Evolutionary conservation across 1,284 basidiomycete genomes (phyloP).

Genomic region (Ceratobasidium sp.): DNA sequence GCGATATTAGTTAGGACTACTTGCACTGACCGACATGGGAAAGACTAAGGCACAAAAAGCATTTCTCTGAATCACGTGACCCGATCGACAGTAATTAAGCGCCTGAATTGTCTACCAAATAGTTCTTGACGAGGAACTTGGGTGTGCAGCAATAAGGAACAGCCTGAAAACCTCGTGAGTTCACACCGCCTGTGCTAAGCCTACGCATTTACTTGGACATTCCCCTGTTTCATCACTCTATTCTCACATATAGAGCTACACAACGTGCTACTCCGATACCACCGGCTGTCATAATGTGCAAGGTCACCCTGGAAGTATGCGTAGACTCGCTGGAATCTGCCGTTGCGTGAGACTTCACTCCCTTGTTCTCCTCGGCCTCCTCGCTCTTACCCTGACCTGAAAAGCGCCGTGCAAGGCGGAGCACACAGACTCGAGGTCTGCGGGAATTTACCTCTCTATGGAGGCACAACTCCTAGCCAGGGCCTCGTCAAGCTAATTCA

Average conservation of each 20-base stretch:
- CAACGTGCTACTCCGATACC: background rate
- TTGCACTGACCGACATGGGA: constrained; percentile 37
- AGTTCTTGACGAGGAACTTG: too few species aligned
- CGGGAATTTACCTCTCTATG: constrained; percentile 69
- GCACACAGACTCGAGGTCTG: constrained; percentile 82
- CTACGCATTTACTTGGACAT: too few species aligned
- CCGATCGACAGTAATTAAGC: constrained; percentile 9
- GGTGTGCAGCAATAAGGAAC: too few species aligned
- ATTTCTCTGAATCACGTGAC: constrained; percentile 16
- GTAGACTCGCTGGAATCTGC: constrained; percentile 41
- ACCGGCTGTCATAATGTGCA: background rate
- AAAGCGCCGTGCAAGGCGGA: constrained; percentile 69
- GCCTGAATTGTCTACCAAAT: too few species aligned
- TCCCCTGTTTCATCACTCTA: too few species aligned
- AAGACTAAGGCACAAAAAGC: constrained; percentile 1
- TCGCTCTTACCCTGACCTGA: constrained; percentile 5
- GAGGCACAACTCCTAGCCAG: constrained; percentile 77
- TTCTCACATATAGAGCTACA: background rate
- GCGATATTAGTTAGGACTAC: background rate
- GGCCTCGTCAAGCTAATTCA: constrained; percentile 69
- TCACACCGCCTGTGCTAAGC: too few species aligned
- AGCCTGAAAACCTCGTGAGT: background rate
- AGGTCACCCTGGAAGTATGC: constrained; percentile 38
- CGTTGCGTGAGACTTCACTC: constrained; percentile 33
- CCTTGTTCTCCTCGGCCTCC: background rate